Percentiles rank a stretch among this genome's conserved stretches.
phyloP scores from a whole-genome alignment of 768 basidiomycete genomes.

The Suillus americanus region DNA sequence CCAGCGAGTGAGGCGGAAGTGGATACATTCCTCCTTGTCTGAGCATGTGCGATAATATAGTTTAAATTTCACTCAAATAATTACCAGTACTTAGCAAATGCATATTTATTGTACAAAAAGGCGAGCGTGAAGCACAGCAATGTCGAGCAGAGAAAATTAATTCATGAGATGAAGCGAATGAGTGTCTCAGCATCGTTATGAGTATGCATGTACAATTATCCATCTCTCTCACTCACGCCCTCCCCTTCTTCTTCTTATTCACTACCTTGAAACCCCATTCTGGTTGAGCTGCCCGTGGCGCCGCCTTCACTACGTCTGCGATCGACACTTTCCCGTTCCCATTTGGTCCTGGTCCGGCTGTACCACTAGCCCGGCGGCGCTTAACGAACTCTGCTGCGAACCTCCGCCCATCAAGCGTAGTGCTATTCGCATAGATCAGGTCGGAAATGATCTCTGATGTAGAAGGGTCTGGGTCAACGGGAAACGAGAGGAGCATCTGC shows the following conservation, averaged over 20 bases:
- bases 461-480: constrained; percentile 80
- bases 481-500: constrained; percentile 93
- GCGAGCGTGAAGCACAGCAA: no score
- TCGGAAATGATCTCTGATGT: constrained; percentile 94
- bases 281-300: constrained; percentile 71
- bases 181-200: not conserved
- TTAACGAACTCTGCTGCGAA: constrained; percentile 92
- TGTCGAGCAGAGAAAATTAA: not conserved
- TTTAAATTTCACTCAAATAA: not conserved
- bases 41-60: no score
- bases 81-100: not conserved
- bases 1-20: not conserved
- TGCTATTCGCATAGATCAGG: constrained; percentile 90
- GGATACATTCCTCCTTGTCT: constrained; percentile 26
- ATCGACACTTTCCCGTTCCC: constrained; percentile 64
- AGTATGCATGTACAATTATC: not conserved
- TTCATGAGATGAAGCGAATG: constrained; percentile 1
- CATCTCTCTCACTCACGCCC: constrained; percentile 43
- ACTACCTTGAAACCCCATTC: constrained; percentile 95
- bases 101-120: not conserved
- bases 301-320: constrained; percentile 88
- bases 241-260: constrained; percentile 92
- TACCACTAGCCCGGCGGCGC: constrained; percentile 82
- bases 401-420: constrained; percentile 91
- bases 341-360: constrained; percentile 30